Conservation (phyloP, 2,329 filamentous ascomycete genomes). For the Trichoderma sp. region DNA sequence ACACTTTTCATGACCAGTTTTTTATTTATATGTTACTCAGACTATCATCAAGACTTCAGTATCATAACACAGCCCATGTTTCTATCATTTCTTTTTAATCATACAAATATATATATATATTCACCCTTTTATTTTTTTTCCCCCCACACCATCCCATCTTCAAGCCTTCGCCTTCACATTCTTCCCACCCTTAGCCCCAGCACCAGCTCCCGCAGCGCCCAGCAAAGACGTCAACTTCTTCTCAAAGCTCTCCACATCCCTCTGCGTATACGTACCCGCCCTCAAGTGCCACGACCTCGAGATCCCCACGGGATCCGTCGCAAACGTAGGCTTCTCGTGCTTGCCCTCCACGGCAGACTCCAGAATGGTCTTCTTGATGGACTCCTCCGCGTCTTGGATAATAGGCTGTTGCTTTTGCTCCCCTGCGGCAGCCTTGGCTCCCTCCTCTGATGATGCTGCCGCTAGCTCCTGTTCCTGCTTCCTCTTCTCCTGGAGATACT, state of each 20-base stretch:
- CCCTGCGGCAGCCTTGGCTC: not conserved
- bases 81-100: slow-evolving; percentile 14
- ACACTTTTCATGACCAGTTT: not conserved
- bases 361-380: slow-evolving; percentile 38
- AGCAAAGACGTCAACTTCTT: slow-evolving; percentile 42
- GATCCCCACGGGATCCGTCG: slow-evolving; percentile 38
- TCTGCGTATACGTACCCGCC: slow-evolving; percentile 40
- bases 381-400: slow-evolving; percentile 39
- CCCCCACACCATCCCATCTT: slow-evolving; percentile 26
- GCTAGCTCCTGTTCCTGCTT: slow-evolving; percentile 26
- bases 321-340: slow-evolving; percentile 41
- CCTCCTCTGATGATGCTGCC: not conserved
- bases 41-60: slow-evolving; percentile 30
- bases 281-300: slow-evolving; percentile 43
- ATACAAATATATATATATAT: not conserved
- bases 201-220: slow-evolving; percentile 27
- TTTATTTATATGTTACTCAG: slow-evolving; percentile 31
- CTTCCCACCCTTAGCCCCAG: slow-evolving; percentile 26
- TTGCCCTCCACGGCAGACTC: slow-evolving; percentile 40
- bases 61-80: not conserved
- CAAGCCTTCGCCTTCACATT: slow-evolving; percentile 31
- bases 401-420: slow-evolving; percentile 28
- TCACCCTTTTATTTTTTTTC: not conserved
- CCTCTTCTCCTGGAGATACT: slow-evolving; percentile 34
- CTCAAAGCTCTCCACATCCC: slow-evolving; percentile 43